Evolutionary conservation across 441 rosid genomes (phyloP).

Genomic region (Biscutella laevigata): DNA sequence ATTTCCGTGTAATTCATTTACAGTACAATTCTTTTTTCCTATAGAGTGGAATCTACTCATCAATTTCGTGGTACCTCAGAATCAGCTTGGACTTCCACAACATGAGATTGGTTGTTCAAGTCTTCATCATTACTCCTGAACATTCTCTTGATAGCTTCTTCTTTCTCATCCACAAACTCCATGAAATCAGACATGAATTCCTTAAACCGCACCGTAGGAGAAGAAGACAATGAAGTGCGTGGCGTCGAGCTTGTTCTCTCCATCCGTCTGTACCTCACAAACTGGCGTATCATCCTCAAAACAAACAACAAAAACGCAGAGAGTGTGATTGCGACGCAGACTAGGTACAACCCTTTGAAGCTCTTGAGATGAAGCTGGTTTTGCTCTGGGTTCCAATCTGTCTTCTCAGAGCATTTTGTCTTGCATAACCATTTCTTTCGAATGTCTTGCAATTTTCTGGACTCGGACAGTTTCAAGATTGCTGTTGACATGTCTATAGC

Average conservation of each 20-base stretch:
- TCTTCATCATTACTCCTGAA: constrained; percentile 31
- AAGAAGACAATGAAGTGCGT: constrained; percentile 14
- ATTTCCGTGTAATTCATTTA: background rate
- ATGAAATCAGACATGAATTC: constrained; percentile 42
- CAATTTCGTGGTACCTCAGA: constrained; percentile 23
- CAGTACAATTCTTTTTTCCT: constrained; percentile 4
- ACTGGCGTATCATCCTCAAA: constrained; percentile 44
- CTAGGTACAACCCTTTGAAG: constrained; percentile 79
- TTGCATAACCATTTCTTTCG: constrained; percentile 60
- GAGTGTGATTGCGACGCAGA: constrained; percentile 41
- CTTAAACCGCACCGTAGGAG: constrained; percentile 28
- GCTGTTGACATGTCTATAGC: constrained; percentile 80
- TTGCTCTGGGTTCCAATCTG: constrained; percentile 27
- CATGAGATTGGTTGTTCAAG: constrained; percentile 25
- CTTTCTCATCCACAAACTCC: constrained; percentile 70
- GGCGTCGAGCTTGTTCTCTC: constrained; percentile 20
- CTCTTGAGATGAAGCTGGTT: constrained; percentile 55
- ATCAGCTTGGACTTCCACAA: constrained; percentile 16
- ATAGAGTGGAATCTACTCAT: constrained; percentile 9
- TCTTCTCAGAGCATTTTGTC: constrained; percentile 36
- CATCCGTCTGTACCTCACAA: constrained; percentile 40
- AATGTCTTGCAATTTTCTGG: constrained; percentile 53
- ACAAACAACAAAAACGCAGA: constrained; percentile 44
- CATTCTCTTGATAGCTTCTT: constrained; percentile 68
- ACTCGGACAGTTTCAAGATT: constrained; percentile 65